phyloP scores from a whole-genome alignment of 768 basidiomycete genomes.

The Sarcomyxa edulis region DNA sequence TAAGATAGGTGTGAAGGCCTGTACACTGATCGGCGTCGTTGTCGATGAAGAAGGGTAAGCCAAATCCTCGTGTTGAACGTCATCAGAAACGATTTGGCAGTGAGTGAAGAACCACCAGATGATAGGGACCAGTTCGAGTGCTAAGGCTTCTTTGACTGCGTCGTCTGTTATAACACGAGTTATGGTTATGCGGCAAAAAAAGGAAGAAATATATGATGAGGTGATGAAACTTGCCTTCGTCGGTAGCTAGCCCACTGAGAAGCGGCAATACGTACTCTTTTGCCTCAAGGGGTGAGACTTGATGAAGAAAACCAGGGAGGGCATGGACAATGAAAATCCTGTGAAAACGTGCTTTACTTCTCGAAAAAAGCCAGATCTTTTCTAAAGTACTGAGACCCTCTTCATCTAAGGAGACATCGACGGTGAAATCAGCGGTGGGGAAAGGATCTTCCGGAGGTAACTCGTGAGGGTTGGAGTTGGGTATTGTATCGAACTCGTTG shows the following conservation, averaged over 20 bases:
- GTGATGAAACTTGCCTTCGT: conserved; percentile 58
- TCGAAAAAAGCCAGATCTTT: conserved; percentile 86
- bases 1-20: conserved; percentile 88
- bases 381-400: conserved; percentile 82
- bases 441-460: conserved; percentile 28
- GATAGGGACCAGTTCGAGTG: conserved; percentile 70
- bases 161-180: conserved; percentile 51
- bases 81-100: conserved; percentile 61
- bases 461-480: conserved; percentile 15
- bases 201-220: conserved; percentile 5
- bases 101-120: conserved; percentile 92
- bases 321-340: conserved; percentile 82
- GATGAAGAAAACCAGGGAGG: conserved; percentile 69
- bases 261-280: conserved; percentile 91
- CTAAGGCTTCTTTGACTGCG: conserved; percentile 81
- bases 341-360: conserved; percentile 59
- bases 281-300: conserved; percentile 81
- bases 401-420: conserved; percentile 56
- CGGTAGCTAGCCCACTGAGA: conserved; percentile 79
- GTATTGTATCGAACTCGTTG: conserved; percentile 14
- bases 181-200: conserved; percentile 5
- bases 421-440: conserved; percentile 27
- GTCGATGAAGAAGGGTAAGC: conserved; percentile 27
- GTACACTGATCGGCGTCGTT: conserved; percentile 59
- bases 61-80: conserved; percentile 25